phyloP scores from a whole-genome alignment of 2,329 filamentous ascomycete species.

The Colletotrichum euphorbiae region DNA sequence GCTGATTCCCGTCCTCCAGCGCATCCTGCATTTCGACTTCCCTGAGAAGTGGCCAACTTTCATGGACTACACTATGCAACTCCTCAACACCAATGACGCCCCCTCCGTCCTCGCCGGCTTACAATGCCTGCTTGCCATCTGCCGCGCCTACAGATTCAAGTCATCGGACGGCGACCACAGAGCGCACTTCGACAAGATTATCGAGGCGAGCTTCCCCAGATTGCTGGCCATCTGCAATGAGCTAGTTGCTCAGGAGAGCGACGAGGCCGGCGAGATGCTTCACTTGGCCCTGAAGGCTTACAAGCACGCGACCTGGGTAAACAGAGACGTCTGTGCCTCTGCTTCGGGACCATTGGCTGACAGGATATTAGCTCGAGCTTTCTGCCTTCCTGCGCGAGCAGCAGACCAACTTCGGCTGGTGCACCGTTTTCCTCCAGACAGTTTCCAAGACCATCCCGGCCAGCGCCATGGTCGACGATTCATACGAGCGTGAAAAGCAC shows the following conservation, averaged over 20 bases:
- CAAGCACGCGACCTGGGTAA: conserved; percentile 96
- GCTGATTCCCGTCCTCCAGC: conserved; percentile 92
- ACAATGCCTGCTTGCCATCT: conserved; percentile 94
- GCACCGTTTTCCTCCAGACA: conserved; percentile 91
- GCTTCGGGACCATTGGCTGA: conserved; percentile 36
- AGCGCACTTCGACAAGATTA: conserved; percentile 92
- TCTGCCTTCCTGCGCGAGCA: conserved; percentile 81
- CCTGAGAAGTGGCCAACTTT: conserved; percentile 94
- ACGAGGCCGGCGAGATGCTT: conserved; percentile 97
- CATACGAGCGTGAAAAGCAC: conserved; percentile 88
- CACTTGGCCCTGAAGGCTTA: conserved; percentile 95
- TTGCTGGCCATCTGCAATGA: conserved; percentile 88
- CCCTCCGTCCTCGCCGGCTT: conserved; percentile 91
- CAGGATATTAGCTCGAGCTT: conserved; percentile 80
- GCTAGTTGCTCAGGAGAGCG: conserved; percentile 88
- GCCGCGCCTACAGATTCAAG: conserved; percentile 96
- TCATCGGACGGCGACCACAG: conserved; percentile 78
- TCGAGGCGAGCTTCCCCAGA: conserved; percentile 89
- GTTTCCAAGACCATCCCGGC: conserved; percentile 87
- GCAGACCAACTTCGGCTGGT: conserved; percentile 92
- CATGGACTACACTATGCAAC: conserved; percentile 89
- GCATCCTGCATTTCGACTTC: conserved; percentile 96
- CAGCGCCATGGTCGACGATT: conserved; percentile 79
- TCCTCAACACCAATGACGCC: conserved; percentile 88
- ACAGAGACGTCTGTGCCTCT: not conserved